A percentile compares a stretch with the other conserved stretches of the same genome.
Evolutionary conservation across 768 basidiomycete genomes (phyloP).

Genomic region (Thelephora aurantiotincta): DNA sequence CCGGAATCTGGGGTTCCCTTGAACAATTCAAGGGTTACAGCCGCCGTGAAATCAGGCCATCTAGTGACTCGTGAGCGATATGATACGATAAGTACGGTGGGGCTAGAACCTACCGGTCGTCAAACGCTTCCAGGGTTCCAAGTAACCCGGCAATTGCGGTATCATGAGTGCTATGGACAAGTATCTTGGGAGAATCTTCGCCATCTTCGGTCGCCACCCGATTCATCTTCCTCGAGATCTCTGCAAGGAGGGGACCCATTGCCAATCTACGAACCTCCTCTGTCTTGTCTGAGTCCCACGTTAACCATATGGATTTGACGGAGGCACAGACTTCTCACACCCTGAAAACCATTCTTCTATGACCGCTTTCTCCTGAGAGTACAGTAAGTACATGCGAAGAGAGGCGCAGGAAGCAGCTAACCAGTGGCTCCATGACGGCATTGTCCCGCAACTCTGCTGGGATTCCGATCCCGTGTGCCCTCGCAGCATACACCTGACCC

Average conservation of each 20-base stretch:
- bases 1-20: conserved; percentile 14
- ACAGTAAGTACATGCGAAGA: not conserved
- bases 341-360: conserved; percentile 72
- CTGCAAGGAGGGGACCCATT: conserved; percentile 61
- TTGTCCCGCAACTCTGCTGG: conserved; percentile 64
- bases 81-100: not conserved
- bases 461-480: conserved; percentile 56
- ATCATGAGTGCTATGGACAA: conserved; percentile 63
- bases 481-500: conserved; percentile 45
- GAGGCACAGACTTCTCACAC: conserved; percentile 9
- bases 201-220: conserved; percentile 31
- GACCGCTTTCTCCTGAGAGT: conserved; percentile 49
- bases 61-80: conserved; percentile 15
- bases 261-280: conserved; percentile 65
- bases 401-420: conserved; percentile 15
- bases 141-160: conserved; percentile 52
- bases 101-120: conserved; percentile 36
- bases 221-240: conserved; percentile 50
- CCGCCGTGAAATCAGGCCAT: conserved; percentile 68
- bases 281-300: conserved; percentile 32
- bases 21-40: conserved; percentile 66
- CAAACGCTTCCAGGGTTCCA: conserved; percentile 56
- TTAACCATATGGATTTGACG: not conserved
- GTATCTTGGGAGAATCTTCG: conserved; percentile 41
- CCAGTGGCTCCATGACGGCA: conserved; percentile 41